A percentile compares a stretch with the other conserved stretches of the same genome.
Conservation (phyloP, 139 green algal species). For the Chloropicon primus region DNA sequence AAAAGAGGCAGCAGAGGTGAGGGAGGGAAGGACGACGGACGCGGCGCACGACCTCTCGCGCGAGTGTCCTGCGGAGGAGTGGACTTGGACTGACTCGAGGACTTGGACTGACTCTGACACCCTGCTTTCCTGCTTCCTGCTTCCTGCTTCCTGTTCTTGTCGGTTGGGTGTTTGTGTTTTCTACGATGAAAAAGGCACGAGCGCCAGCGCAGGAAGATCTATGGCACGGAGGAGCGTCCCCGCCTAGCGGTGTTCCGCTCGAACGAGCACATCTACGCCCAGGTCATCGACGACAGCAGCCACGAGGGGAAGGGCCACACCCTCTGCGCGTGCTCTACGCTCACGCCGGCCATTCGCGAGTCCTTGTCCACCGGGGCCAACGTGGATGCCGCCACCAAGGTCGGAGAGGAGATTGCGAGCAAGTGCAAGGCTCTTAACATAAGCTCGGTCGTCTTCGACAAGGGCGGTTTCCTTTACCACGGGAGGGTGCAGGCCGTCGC, state of each 20-base stretch:
- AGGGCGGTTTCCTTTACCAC: conserved; percentile 89
- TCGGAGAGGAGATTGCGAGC: conserved; percentile 83
- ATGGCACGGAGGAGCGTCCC: conserved; percentile 72
- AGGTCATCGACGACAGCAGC: conserved; percentile 94
- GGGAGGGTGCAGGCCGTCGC: conserved; percentile 80
- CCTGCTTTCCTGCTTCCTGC: no score
- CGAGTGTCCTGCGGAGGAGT: no score
- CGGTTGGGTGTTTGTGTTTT: not conserved
- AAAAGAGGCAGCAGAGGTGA: not conserved
- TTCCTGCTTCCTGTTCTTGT: no score
- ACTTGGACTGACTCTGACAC: no score
- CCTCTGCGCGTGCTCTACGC: conserved; percentile 60
- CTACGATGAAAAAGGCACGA: not conserved
- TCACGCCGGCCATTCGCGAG: conserved; percentile 47
- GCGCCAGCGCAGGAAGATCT: not conserved
- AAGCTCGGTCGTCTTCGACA: conserved; percentile 77
- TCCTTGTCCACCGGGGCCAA: conserved; percentile 21
- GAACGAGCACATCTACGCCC: conserved; percentile 95
- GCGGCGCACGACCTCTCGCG: no score
- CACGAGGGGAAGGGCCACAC: conserved; percentile 71
- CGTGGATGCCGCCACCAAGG: conserved; percentile 13
- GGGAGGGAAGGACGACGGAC: no score
- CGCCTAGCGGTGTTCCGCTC: conserved; percentile 85
- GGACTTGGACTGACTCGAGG: no score
- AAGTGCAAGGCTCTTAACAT: conserved; percentile 66